A percentile compares a stretch with the other conserved stretches of the same genome.
Conservation (phyloP, 2,329 filamentous ascomycete genomes). For the Nemania diffusa region DNA sequence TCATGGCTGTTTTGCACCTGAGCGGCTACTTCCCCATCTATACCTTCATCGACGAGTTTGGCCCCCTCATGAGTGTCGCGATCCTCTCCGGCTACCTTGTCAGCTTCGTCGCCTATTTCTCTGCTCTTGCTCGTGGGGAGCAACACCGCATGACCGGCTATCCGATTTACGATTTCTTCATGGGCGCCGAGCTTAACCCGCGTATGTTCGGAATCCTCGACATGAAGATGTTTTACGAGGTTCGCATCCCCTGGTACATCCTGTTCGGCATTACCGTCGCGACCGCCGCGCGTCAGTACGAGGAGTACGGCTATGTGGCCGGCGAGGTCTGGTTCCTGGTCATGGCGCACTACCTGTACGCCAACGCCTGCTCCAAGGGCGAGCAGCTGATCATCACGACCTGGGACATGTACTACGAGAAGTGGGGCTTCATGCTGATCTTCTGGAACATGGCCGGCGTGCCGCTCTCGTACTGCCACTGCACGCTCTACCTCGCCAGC, state of each 20-base stretch:
- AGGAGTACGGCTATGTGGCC: constrained; percentile 85
- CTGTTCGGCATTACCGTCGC: constrained; percentile 81
- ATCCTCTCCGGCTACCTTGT: constrained; percentile 91
- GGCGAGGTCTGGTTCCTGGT: constrained; percentile 86
- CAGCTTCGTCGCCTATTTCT: constrained; percentile 85
- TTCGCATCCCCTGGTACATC: constrained; percentile 92
- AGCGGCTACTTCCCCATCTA: constrained; percentile 89
- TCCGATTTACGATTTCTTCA: constrained; percentile 90
- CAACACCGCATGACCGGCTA: constrained; percentile 93
- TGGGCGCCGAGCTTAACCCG: constrained; percentile 90
- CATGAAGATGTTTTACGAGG: constrained; percentile 98
- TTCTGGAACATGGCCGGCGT: constrained; percentile 97
- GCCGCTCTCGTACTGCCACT: constrained; percentile 91
- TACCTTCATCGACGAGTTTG: constrained; percentile 94
- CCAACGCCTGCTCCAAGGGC: constrained; percentile 90
- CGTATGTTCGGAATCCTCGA: constrained; percentile 87
- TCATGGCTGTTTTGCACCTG: constrained; percentile 79
- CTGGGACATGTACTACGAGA: constrained; percentile 98
- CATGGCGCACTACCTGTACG: constrained; percentile 91
- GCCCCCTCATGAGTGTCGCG: constrained; percentile 89
- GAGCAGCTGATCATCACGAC: constrained; percentile 91
- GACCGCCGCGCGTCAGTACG: constrained; percentile 83
- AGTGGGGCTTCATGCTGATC: constrained; percentile 97
- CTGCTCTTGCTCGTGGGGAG: constrained; percentile 80
- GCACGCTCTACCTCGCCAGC: constrained; percentile 88